A percentile compares a stretch with the other conserved stretches of the same genome.
phyloP scores from a whole-genome alignment of 495 filamentous ascomycete species.

The Glutinoglossum americanum region DNA sequence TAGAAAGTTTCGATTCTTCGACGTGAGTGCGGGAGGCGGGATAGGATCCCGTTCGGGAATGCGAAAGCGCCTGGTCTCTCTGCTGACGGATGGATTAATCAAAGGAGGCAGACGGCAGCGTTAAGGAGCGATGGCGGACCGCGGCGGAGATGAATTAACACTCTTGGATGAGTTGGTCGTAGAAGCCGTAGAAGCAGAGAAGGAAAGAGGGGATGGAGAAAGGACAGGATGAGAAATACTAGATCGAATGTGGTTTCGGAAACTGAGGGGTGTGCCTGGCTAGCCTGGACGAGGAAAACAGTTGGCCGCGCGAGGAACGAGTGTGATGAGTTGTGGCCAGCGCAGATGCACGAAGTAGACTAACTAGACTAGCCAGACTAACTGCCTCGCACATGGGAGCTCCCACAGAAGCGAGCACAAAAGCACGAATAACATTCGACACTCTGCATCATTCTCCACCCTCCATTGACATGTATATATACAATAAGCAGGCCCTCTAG shows the following conservation, averaged over 20 bases:
- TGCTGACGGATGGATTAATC: neutral
- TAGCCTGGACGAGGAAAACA: neutral
- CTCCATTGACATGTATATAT: no score
- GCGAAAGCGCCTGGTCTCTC: neutral
- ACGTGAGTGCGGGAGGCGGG: neutral
- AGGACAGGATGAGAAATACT: neutral
- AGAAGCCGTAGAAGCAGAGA: neutral
- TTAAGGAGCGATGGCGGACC: neutral
- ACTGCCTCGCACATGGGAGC: no score
- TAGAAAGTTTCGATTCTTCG: neutral
- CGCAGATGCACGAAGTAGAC: no score
- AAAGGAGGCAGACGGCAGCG: neutral
- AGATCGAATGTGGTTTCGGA: neutral
- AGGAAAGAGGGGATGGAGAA: neutral
- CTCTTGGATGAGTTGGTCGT: no score
- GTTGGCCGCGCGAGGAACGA: neutral
- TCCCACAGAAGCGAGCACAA: no score
- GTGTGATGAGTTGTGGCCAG: neutral
- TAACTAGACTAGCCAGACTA: no score
- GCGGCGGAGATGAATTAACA: no score
- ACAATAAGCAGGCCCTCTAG: no score
- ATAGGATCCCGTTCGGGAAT: neutral
- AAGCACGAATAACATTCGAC: no score
- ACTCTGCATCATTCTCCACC: no score
- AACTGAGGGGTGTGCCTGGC: conserved; percentile 1